Evolutionary conservation across 495 filamentous ascomycete species (phyloP).

Genomic region (Opeltia flavorubescens): DNA sequence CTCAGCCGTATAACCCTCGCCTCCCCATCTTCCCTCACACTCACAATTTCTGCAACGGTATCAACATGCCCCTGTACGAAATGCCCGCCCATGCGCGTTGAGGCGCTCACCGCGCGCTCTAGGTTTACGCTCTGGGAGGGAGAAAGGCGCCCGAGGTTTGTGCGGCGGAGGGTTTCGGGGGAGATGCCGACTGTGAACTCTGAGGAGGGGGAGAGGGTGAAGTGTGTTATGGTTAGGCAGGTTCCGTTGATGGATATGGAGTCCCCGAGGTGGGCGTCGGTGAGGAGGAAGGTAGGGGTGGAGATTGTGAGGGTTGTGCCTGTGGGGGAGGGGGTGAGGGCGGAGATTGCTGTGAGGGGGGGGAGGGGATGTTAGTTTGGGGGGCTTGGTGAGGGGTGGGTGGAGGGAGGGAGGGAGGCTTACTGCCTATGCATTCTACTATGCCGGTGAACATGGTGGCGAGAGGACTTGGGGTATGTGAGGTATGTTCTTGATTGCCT

Average conservation of each 20-base stretch:
- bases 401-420: slow-evolving; percentile 14
- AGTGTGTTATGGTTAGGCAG: slow-evolving; percentile 82
- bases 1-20: slow-evolving; percentile 71
- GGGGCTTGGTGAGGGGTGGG: not conserved
- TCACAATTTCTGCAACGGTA: slow-evolving; percentile 58
- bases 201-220: slow-evolving; percentile 33
- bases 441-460: slow-evolving; percentile 88
- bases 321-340: slow-evolving; percentile 50
- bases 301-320: slow-evolving; percentile 86
- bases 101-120: slow-evolving; percentile 76
- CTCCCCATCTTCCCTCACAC: slow-evolving; percentile 66
- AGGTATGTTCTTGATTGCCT: not conserved
- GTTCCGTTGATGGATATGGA: slow-evolving; percentile 33
- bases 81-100: slow-evolving; percentile 68
- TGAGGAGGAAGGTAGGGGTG: slow-evolving; percentile 56
- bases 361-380: slow-evolving; percentile 8
- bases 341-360: slow-evolving; percentile 52
- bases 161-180: slow-evolving; percentile 91
- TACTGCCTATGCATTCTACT: slow-evolving; percentile 89
- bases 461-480: slow-evolving; percentile 17
- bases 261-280: slow-evolving; percentile 75
- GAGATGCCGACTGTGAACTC: slow-evolving; percentile 91
- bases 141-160: slow-evolving; percentile 66
- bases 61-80: slow-evolving; percentile 91
- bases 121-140: slow-evolving; percentile 61